A percentile compares a stretch with the other conserved stretches of the same genome.
These are phyloP conservation scores for Mycosphaerella arachidis DNA, from an alignment of 2,329 filamentous ascomycete species.

Conservation along the genomic window DNA sequence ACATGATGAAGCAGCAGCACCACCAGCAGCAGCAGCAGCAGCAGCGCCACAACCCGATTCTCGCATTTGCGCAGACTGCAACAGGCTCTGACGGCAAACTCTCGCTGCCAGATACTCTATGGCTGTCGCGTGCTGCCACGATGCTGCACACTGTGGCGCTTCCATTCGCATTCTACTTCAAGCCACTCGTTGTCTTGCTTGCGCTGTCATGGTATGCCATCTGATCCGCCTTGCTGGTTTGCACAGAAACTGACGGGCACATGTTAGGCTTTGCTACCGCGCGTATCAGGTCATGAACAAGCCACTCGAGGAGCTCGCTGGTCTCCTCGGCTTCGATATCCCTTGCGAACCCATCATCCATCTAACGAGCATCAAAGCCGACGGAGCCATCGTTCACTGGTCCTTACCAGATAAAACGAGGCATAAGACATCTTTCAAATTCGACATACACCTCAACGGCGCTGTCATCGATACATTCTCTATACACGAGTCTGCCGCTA, in stretches of 20 bases:
- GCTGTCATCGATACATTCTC: constrained; percentile 74
- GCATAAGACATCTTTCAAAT: constrained; percentile 69
- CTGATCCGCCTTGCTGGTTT: neutral
- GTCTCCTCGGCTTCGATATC: constrained; percentile 84
- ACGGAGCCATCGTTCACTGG: constrained; percentile 89
- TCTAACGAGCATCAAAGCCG: constrained; percentile 79
- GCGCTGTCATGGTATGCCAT: constrained; percentile 20
- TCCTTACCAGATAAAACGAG: constrained; percentile 46
- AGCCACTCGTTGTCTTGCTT: constrained; percentile 20
- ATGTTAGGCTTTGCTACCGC: constrained; percentile 61
- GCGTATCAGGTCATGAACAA: constrained; percentile 86
- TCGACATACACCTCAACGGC: constrained; percentile 89
- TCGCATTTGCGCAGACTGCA: constrained; percentile 8
- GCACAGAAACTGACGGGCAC: neutral
- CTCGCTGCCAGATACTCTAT: constrained; percentile 8
- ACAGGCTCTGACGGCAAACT: constrained; percentile 8
- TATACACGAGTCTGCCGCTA: constrained; percentile 78
- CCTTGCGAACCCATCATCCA: constrained; percentile 85
- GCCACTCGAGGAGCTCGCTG: constrained; percentile 84
- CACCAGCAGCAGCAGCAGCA: constrained; percentile 1
- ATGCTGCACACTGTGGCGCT: constrained; percentile 14
- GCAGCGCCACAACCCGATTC: constrained; percentile 6
- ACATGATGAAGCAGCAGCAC: neutral
- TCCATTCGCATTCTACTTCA: constrained; percentile 22
- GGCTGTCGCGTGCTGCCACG: constrained; percentile 12